Conservation (phyloP, 495 filamentous ascomycete species). For the Saxophila tyrrhenica region DNA sequence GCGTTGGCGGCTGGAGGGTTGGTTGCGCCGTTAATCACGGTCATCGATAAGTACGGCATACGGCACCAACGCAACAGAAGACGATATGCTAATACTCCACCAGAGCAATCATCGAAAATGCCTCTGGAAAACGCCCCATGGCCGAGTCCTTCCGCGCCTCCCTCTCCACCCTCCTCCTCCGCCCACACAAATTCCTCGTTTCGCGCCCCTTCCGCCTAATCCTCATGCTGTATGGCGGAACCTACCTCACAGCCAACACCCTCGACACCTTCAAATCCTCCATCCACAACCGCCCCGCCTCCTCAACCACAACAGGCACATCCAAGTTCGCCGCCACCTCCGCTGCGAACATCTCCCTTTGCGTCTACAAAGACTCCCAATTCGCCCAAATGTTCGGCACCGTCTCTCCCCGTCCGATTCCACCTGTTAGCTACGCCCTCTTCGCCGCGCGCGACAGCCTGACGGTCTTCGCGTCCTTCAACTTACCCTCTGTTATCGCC, state of each 20-base stretch:
- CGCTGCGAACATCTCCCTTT: slow-evolving; percentile 77
- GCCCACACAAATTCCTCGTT: slow-evolving; percentile 61
- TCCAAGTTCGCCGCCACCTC: slow-evolving; percentile 74
- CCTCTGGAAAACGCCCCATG: slow-evolving; percentile 69
- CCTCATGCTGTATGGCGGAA: slow-evolving; percentile 76
- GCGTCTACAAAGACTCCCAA: slow-evolving; percentile 84
- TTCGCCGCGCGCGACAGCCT: slow-evolving; percentile 79
- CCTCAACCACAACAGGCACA: slow-evolving; percentile 56
- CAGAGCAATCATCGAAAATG: slow-evolving; percentile 92
- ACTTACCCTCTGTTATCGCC: slow-evolving; percentile 69
- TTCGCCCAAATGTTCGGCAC: slow-evolving; percentile 77
- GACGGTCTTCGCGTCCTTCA: slow-evolving; percentile 91
- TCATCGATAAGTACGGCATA: slow-evolving; percentile 70
- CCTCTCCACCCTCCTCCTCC: slow-evolving; percentile 49
- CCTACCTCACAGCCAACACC: slow-evolving; percentile 80
- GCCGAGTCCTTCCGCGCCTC: slow-evolving; percentile 52
- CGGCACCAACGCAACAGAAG: background rate
- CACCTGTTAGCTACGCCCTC: slow-evolving; percentile 56
- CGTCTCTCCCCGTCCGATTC: slow-evolving; percentile 40
- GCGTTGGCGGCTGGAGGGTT: slow-evolving; percentile 69
- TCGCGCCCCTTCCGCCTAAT: slow-evolving; percentile 78
- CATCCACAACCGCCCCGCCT: slow-evolving; percentile 41
- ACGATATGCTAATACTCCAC: background rate
- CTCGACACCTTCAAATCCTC: slow-evolving; percentile 75
- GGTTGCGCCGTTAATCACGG: slow-evolving; percentile 76